Percentiles rank a stretch among this genome's conserved stretches.
Conservation (phyloP, 2,329 filamentous ascomycete species). For the Magnaporthiopsis incrustans region DNA sequence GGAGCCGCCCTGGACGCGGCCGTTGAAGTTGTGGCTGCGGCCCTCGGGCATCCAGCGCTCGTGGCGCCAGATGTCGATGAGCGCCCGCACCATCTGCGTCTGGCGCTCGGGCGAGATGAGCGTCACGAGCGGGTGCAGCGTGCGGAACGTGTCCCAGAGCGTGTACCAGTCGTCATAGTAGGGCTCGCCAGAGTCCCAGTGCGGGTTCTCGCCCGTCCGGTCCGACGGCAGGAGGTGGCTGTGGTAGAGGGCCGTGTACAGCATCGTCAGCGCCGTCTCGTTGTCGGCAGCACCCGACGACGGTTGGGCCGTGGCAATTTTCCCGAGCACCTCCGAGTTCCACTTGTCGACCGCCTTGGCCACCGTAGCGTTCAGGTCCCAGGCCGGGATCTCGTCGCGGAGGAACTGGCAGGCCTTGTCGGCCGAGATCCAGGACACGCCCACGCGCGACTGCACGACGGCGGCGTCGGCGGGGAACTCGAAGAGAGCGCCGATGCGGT, state of each 20-base stretch:
- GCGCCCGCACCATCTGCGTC: slow-evolving; percentile 54
- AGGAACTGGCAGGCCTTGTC: slow-evolving; percentile 50
- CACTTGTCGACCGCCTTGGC: slow-evolving; percentile 44
- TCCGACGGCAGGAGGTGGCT: slow-evolving; percentile 63
- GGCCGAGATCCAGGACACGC: slow-evolving; percentile 58
- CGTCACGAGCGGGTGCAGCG: slow-evolving; percentile 58
- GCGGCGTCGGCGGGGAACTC: slow-evolving; percentile 26
- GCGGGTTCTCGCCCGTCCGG: slow-evolving; percentile 59
- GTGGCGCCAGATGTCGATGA: slow-evolving; percentile 59
- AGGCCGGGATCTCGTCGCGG: slow-evolving; percentile 32
- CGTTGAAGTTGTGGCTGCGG: slow-evolving; percentile 59
- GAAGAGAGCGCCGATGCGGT: slow-evolving; percentile 44
- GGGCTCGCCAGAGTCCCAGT: slow-evolving; percentile 55
- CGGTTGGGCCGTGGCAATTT: slow-evolving; percentile 36
- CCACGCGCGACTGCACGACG: slow-evolving; percentile 49
- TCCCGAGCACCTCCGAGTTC: slow-evolving; percentile 55
- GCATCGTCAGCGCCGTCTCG: slow-evolving; percentile 44
- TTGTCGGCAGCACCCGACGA: slow-evolving; percentile 21
- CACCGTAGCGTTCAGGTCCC: slow-evolving; percentile 31
- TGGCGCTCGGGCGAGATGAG: slow-evolving; percentile 56
- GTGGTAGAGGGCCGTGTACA: slow-evolving; percentile 63
- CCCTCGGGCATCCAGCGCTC: slow-evolving; percentile 62
- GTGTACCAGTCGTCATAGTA: slow-evolving; percentile 57
- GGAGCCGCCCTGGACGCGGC: slow-evolving; percentile 60
- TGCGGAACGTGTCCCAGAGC: slow-evolving; percentile 57